Percentiles rank a stretch among this genome's conserved stretches.
Conservation (phyloP, 805 yeast genomes). For the Kurtzmaniella fragi region DNA sequence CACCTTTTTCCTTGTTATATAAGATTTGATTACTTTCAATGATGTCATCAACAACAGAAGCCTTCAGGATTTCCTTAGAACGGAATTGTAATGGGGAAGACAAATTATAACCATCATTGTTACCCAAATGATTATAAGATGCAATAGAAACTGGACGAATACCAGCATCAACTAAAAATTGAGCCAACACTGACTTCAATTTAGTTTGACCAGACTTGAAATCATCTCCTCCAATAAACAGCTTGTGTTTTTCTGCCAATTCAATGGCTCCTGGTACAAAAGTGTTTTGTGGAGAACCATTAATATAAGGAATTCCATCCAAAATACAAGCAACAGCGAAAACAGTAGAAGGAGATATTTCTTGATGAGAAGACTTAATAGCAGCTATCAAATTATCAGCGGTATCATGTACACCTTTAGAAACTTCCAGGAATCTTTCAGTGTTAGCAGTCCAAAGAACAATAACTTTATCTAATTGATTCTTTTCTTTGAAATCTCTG, state of each 20-base stretch:
- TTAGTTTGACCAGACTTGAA: conserved; percentile 97
- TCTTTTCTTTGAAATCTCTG: conserved; percentile 63
- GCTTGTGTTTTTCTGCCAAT: conserved; percentile 70
- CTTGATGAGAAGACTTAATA: conserved; percentile 73
- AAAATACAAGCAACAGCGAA: conserved; percentile 91
- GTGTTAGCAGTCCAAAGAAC: conserved; percentile 97
- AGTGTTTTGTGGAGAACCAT: conserved; percentile 97
- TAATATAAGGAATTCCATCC: conserved; percentile 85
- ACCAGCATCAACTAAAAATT: conserved; percentile 95
- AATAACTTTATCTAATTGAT: conserved; percentile 78
- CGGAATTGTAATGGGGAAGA: conserved; percentile 90
- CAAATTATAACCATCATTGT: conserved; percentile 91
- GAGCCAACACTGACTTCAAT: conserved; percentile 93
- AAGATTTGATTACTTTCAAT: conserved; percentile 80
- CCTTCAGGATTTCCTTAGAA: conserved; percentile 91
- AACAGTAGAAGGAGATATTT: conserved; percentile 87
- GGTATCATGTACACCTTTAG: conserved; percentile 81
- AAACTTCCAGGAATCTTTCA: conserved; percentile 80
- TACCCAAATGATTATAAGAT: conserved; percentile 93
- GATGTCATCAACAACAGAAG: conserved; percentile 91
- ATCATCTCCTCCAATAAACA: conserved; percentile 94
- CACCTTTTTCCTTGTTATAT: conserved; percentile 75
- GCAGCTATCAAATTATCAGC: conserved; percentile 71
- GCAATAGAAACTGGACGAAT: conserved; percentile 92
- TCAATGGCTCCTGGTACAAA: conserved; percentile 94